Base-by-base conservation (phyloP, 306 rosid genomes). In the Ziziphus jujuba region DNA sequence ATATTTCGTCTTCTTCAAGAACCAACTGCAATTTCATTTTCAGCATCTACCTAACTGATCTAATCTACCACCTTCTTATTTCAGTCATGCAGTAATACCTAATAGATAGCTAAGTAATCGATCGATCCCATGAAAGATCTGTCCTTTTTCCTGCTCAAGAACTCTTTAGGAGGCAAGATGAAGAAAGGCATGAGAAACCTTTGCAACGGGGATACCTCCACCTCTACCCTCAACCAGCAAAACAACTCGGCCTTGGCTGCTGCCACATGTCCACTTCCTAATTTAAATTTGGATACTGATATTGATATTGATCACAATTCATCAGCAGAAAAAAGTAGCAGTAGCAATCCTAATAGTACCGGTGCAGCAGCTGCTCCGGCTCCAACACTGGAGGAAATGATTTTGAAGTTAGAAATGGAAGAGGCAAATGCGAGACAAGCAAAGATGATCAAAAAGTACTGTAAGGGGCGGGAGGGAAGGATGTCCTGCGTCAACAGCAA, bases 401-500 rank as follows among this genome's bases (percentile, higher is more conserved):
- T 91, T 59, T 66, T 88, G 19, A 82, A 84, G 67, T 59, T 91
- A 47, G 92, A 91, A 40, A 13, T 81, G 53, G 96, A 91, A 69
- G 97, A 91, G 72, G 96, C 82, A 67, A 74, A 79, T 0, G 87
- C 89, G 2, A 79, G 83, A 66, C 88, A 75, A 35, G 67, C 79
- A 0, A 90, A 84, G 63, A 82, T 73, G 10, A 57, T 20, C 21
- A 76, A 69, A 25, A 24, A n/a, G n/a, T n/a, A 76, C 43, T 0
- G 63, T 7, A 50, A 2, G 35, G 84, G 95, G 11, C n/a, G n/a
- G n/a, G n/a, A n/a, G n/a, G n/a, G n/a, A n/a, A 84, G 95, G 62
- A 84, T 84, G 90, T 88, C 97, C 3, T 80, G 95, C 59, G 91
- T 87, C 16, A 89, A 84, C 87, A 87, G 85, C 23, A n/a, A n/a